Conservation (phyloP, 2,329 filamentous ascomycete genomes). For the Phialophora tarda region DNA sequence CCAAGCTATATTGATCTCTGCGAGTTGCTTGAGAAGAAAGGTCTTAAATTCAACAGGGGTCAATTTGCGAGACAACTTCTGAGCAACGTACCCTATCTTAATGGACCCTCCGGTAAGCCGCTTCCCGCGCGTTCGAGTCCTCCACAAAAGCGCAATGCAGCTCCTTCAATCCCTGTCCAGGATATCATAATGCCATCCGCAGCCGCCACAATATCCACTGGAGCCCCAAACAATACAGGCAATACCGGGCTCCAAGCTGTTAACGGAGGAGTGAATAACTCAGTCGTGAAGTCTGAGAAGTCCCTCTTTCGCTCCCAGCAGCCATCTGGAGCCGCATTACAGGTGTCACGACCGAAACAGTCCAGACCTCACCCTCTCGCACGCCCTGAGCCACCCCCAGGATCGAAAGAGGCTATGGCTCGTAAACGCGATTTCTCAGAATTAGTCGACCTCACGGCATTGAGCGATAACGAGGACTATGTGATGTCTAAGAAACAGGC, state of each 20-base stretch:
- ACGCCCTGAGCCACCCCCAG: constrained; percentile 38
- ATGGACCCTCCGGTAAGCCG: constrained; percentile 13
- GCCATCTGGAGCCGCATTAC: not conserved
- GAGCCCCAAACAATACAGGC: not conserved
- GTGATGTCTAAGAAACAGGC: constrained; percentile 42
- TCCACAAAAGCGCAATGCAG: not conserved
- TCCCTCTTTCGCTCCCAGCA: not conserved
- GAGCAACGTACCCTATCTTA: constrained; percentile 42
- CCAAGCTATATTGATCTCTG: constrained; percentile 63
- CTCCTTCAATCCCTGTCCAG: not conserved
- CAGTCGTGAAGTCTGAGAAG: not conserved
- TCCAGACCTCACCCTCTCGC: constrained; percentile 1
- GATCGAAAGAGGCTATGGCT: constrained; percentile 61
- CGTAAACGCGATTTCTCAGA: constrained; percentile 61
- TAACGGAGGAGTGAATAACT: not conserved
- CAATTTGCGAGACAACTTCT: constrained; percentile 59
- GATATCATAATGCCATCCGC: not conserved
- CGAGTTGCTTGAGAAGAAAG: constrained; percentile 57
- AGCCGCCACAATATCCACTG: not conserved
- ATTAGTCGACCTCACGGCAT: constrained; percentile 58
- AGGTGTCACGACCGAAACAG: constrained; percentile 2
- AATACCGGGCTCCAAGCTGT: not conserved
- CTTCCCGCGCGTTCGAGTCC: not conserved
- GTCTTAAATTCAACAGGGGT: constrained; percentile 58
- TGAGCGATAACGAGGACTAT: constrained; percentile 55